A percentile compares a stretch with the other conserved stretches of the same genome.
These are phyloP conservation scores for Mycena chlorophos DNA, from an alignment of 768 basidiomycete species.

Conservation along the genomic window DNA sequence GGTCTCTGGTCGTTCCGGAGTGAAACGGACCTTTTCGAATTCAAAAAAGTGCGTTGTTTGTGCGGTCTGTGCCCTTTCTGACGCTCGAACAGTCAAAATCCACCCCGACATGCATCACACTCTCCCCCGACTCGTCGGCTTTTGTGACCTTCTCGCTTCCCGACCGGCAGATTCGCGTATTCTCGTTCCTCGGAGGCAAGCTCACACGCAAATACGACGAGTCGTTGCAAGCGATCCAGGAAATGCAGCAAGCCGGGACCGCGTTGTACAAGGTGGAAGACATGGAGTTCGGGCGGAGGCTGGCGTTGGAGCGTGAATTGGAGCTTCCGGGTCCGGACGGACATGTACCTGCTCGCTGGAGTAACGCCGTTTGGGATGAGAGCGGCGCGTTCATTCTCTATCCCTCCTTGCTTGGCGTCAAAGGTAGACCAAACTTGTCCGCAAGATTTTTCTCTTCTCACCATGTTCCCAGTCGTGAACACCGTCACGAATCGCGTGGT, in stretches of 20 bases:
- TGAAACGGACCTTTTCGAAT: constrained; percentile 92
- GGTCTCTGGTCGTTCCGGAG: constrained; percentile 91
- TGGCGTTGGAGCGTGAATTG: constrained; percentile 89
- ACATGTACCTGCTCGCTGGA: constrained; percentile 71
- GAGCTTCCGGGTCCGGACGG: constrained; percentile 81
- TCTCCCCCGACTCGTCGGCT: constrained; percentile 85
- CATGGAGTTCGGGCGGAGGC: constrained; percentile 98
- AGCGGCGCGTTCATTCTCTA: constrained; percentile 93
- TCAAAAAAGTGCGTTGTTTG: constrained; percentile 76
- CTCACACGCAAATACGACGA: constrained; percentile 94
- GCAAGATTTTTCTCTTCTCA: not conserved
- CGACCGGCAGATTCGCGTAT: constrained; percentile 91
- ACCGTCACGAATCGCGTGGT: constrained; percentile 91
- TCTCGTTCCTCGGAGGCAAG: constrained; percentile 88
- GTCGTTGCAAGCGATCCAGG: constrained; percentile 86
- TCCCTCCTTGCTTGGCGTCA: constrained; percentile 90
- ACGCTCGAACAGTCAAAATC: constrained; percentile 70
- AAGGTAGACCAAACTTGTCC: constrained; percentile 56
- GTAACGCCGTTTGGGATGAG: constrained; percentile 96
- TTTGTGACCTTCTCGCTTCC: constrained; percentile 94
- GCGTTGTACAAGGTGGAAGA: constrained; percentile 90
- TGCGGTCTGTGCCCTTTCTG: not conserved
- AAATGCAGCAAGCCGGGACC: constrained; percentile 99
- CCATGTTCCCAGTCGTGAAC: constrained; percentile 72
- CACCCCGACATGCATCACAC: constrained; percentile 85